A percentile compares a stretch with the other conserved stretches of the same genome.
phyloP scores from a whole-genome alignment of 495 filamentous ascomycete species.

The Geoglossum glabrum region DNA sequence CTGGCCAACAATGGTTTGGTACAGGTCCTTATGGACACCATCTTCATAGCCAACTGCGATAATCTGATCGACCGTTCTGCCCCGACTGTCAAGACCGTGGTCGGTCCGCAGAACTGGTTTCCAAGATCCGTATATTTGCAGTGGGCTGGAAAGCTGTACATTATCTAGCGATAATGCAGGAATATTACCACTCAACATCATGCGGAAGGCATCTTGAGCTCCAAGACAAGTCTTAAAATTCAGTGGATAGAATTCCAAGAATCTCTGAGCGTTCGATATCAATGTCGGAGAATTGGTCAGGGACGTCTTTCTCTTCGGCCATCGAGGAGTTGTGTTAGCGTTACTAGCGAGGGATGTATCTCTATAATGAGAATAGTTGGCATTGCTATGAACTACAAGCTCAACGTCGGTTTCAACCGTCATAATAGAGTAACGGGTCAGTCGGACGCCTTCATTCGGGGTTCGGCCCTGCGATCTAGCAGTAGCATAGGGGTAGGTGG shows the following conservation, averaged over 20 bases:
- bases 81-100: slow-evolving; percentile 8
- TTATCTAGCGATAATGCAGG: not conserved
- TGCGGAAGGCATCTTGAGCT: not conserved
- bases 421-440: not conserved
- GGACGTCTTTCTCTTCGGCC: not conserved
- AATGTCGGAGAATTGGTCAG: not conserved
- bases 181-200: not conserved
- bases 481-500: not conserved
- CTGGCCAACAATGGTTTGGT: slow-evolving; percentile 10
- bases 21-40: slow-evolving; percentile 13
- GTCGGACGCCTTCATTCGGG: not conserved
- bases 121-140: slow-evolving; percentile 5
- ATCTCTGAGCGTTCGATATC: not conserved
- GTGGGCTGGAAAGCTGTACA: not conserved
- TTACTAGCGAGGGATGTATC: not conserved
- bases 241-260: not conserved
- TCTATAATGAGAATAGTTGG: not conserved
- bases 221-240: not conserved
- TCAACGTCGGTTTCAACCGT: not conserved
- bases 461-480: not conserved
- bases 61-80: slow-evolving; percentile 14
- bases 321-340: not conserved
- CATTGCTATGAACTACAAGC: not conserved
- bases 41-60: slow-evolving; percentile 14
- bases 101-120: slow-evolving; percentile 12